These are phyloP conservation scores for Scenedesmus sp. DNA, from an alignment of 163 green algal genomes.

Conservation along the genomic window DNA sequence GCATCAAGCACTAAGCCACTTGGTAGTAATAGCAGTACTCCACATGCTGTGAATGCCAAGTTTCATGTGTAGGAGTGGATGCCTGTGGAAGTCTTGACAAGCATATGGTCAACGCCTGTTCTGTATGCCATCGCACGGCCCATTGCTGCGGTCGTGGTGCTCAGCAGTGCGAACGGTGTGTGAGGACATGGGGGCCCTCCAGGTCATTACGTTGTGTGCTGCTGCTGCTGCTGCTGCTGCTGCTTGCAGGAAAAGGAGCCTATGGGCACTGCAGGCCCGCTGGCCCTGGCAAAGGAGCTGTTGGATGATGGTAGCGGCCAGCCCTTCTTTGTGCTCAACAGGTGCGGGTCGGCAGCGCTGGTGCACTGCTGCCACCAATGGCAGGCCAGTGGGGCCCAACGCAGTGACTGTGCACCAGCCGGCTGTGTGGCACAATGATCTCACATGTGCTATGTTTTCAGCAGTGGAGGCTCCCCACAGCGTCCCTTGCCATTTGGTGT, in stretches of 20 bases:
- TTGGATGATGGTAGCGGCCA: conserved; percentile 91
- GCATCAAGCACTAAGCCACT: background rate
- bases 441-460: too few relatives aligned
- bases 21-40: too few relatives aligned
- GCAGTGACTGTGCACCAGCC: background rate
- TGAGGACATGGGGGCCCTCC: too few relatives aligned
- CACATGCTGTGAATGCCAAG: too few relatives aligned
- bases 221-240: too few relatives aligned
- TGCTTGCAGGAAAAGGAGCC: conserved; percentile 93
- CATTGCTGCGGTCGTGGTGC: background rate
- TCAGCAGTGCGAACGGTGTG: background rate
- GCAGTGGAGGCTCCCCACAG: too few relatives aligned
- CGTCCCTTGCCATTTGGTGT: too few relatives aligned
- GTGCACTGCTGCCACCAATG: background rate
- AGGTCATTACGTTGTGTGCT: background rate
- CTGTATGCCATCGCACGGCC: too few relatives aligned
- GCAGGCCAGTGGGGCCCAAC: background rate
- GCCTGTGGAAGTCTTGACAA: too few relatives aligned
- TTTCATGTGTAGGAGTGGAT: too few relatives aligned
- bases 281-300: conserved; percentile 92
- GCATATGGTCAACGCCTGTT: too few relatives aligned
- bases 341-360: conserved; percentile 57
- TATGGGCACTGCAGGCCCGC: conserved; percentile 97
- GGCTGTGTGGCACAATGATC: too few relatives aligned
- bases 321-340: conserved; percentile 99